These are phyloP conservation scores for Sphaerosporella brunnea DNA, from an alignment of 495 filamentous ascomycete genomes.

Conservation along the genomic window DNA sequence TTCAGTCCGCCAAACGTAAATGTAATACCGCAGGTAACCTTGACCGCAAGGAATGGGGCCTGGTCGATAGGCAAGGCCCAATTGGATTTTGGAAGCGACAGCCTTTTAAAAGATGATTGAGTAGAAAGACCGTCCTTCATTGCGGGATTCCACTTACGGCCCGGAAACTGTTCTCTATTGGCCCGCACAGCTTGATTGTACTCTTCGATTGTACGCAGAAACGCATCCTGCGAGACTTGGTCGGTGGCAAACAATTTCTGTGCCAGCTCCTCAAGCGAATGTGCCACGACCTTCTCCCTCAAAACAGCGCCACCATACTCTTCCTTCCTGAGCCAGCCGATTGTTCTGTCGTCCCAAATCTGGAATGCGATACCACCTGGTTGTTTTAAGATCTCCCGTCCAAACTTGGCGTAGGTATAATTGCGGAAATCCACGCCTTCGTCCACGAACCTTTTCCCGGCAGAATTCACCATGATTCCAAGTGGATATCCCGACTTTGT, in stretches of 20 bases:
- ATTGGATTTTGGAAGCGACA: conserved; percentile 40
- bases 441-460: conserved; percentile 43
- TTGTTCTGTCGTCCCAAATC: conserved; percentile 39
- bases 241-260: conserved; percentile 31
- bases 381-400: conserved; percentile 37
- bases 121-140: conserved; percentile 41
- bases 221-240: conserved; percentile 27
- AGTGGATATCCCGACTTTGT: conserved; percentile 51
- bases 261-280: conserved; percentile 37
- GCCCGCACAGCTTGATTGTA: conserved; percentile 37
- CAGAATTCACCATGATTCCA: conserved; percentile 41
- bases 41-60: conserved; percentile 40
- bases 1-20: conserved; percentile 49
- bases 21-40: conserved; percentile 42
- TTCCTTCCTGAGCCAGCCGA: conserved; percentile 34
- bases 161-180: conserved; percentile 28
- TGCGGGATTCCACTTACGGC: conserved; percentile 35
- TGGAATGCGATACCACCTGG: conserved; percentile 41
- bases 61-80: conserved; percentile 42
- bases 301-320: conserved; percentile 42
- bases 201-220: conserved; percentile 33
- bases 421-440: conserved; percentile 45
- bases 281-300: conserved; percentile 30
- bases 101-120: conserved; percentile 26
- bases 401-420: conserved; percentile 47